phyloP scores from a whole-genome alignment of 208 protist genomes.

The Naegleria gruberi region DNA sequence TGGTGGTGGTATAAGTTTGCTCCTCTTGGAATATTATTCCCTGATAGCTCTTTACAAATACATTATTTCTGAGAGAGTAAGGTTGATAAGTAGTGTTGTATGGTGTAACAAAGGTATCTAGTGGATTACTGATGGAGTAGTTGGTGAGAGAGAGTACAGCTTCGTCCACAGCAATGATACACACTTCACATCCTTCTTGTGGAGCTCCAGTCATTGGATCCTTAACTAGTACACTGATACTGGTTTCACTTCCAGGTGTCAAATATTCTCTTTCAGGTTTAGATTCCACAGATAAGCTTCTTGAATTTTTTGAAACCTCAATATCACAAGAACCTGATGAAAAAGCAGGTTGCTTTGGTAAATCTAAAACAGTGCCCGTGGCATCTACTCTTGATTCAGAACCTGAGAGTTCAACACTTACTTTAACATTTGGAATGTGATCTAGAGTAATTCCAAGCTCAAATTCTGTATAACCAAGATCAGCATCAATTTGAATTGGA shows the following conservation, averaged over 20 bases:
- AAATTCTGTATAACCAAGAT: not conserved
- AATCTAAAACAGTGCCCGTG: not conserved
- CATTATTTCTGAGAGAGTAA: not conserved
- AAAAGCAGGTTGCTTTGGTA: not conserved
- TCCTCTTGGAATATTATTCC: not conserved
- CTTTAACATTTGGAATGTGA: not conserved
- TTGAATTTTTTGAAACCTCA: not conserved
- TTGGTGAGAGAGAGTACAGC: not conserved
- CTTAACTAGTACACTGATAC: not conserved
- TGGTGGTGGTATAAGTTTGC: no score
- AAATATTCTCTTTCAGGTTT: not conserved
- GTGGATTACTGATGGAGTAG: not conserved
- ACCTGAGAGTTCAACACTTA: not conserved
- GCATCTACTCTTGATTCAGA: not conserved
- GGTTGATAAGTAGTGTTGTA: no score
- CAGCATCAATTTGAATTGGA: not conserved
- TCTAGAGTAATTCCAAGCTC: not conserved
- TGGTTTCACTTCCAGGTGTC: not conserved
- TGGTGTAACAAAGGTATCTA: not conserved
- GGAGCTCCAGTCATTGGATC: not conserved
- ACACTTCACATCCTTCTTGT: not conserved
- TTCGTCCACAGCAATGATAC: not conserved
- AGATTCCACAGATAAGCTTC: not conserved
- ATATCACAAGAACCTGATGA: not conserved
- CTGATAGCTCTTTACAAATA: not conserved